These are phyloP conservation scores for Aspergillus latus DNA, from an alignment of 2,329 filamentous ascomycete species.

Conservation along the genomic window DNA sequence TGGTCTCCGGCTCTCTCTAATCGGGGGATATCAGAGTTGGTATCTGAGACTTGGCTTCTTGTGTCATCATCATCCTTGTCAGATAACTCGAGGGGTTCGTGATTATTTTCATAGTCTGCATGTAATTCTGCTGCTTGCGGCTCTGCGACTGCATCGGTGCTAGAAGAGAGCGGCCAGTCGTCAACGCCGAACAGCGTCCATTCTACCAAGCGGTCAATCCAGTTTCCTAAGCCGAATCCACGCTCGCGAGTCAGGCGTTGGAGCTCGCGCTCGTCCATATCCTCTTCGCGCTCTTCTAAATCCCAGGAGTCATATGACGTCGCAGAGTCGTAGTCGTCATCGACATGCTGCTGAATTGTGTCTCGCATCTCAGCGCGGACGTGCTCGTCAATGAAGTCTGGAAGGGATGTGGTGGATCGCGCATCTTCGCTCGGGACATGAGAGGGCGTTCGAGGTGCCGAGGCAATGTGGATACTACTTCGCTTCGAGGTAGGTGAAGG, in stretches of 20 bases:
- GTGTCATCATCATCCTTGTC: slow-evolving; percentile 15
- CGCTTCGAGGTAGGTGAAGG: not conserved
- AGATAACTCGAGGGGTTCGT: slow-evolving; percentile 17
- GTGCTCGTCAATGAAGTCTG: slow-evolving; percentile 53
- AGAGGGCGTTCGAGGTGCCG: not conserved
- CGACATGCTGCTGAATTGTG: slow-evolving; percentile 27
- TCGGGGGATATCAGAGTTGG: slow-evolving; percentile 25
- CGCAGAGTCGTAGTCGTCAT: slow-evolving; percentile 18
- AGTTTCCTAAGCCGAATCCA: slow-evolving; percentile 57
- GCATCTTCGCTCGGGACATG: slow-evolving; percentile 12
- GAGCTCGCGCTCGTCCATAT: slow-evolving; percentile 55
- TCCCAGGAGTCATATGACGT: slow-evolving; percentile 16
- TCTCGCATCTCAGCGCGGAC: slow-evolving; percentile 41
- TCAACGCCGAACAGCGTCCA: slow-evolving; percentile 58
- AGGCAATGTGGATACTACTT: not conserved
- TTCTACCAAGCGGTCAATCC: slow-evolving; percentile 59
- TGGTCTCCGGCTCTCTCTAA: slow-evolving; percentile 38
- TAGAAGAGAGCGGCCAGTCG: slow-evolving; percentile 36
- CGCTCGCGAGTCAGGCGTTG: slow-evolving; percentile 51
- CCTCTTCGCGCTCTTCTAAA: slow-evolving; percentile 26
- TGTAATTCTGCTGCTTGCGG: not conserved
- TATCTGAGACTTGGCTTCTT: slow-evolving; percentile 16
- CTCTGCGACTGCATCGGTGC: not conserved
- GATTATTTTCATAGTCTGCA: slow-evolving; percentile 2
- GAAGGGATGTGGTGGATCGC: slow-evolving; percentile 23